Evolutionary conservation across 768 basidiomycete genomes (phyloP), one percentile per base, ranked within the genome.

Genomic region (Mycena filopes): DNA sequence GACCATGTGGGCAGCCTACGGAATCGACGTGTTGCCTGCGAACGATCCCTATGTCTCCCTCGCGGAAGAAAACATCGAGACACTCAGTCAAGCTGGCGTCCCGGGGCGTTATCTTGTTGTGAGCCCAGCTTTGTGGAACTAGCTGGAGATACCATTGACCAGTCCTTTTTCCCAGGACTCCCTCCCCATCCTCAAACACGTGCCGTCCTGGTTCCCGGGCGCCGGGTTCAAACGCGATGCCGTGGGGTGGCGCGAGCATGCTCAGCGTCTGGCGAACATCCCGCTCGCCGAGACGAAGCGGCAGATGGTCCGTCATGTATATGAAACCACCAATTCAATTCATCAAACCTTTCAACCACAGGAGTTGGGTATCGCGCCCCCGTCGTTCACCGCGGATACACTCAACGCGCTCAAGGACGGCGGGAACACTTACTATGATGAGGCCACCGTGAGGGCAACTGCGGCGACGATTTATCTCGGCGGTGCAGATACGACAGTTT

Each of bases 21-120:
- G 79, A 0, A 71, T 78, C 48, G 56, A 73, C 29, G 67, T 76
- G 20, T 57, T 74, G 21, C 70, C 74, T 11, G 65, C 60, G 20
- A 63, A 76, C 21, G 79, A 81, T 50, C 77, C 76, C 3, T 77
- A 75, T 47, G 70, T 81, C 26, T 50, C 67, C 5, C 54, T 77
- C 1, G 76, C 73, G 9, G 69, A 76, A 18, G 55, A 71, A 3
- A 75, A 76, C 2, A 57, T 76, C 13, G 38, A 54, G 2, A 69
- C 70, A 16, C 69, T 78, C 20, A 68, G 69, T 5, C 63, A 71
- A 8, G 71, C 76, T 3, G 67, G 70, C 0, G 62, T 67, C 10
- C 76, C 77, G 4, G 76, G 77, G 1, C 69, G 66, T 2, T 78
- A 73, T 57, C 49, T 79, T 4, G 78, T 81, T 15, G 75, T 56